Conservation (phyloP, 257 asterid species). For the Solanum virginianum region DNA sequence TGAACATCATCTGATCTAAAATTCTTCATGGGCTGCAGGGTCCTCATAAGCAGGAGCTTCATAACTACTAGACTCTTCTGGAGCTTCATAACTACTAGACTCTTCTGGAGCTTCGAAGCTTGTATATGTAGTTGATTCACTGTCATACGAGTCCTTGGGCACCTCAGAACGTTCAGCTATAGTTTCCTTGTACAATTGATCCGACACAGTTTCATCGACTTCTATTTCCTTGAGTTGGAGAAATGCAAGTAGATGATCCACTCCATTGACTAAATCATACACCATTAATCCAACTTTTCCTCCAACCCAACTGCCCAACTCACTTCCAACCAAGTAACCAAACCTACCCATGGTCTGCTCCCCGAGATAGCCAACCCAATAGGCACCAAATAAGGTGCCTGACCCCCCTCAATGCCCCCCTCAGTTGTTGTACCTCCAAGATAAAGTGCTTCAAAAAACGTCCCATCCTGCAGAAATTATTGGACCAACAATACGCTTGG, state of each 20-base stretch:
- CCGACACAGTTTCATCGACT: slow-evolving; percentile 12
- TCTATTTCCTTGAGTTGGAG: slow-evolving; percentile 18
- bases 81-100: slow-evolving; percentile 20
- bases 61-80: slow-evolving; percentile 26
- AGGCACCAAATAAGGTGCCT: slow-evolving; percentile 80
- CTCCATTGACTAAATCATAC: slow-evolving; percentile 75
- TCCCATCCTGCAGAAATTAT: slow-evolving; percentile 95
- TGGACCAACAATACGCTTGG: slow-evolving; percentile 86
- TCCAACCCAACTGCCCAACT: slow-evolving; percentile 91
- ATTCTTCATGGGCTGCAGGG: slow-evolving; percentile 41
- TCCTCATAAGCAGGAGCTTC: slow-evolving; percentile 31
- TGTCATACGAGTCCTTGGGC: slow-evolving; percentile 3
- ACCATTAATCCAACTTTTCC: slow-evolving; percentile 86
- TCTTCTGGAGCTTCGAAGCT: slow-evolving; percentile 15
- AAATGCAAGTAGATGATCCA: slow-evolving; percentile 37
- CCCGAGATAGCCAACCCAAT: slow-evolving; percentile 55
- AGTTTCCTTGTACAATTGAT: slow-evolving; percentile 5
- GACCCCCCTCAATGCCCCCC: slow-evolving; percentile 87
- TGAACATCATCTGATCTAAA: slow-evolving; percentile 27
- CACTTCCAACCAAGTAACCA: slow-evolving; percentile 87
- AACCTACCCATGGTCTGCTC: slow-evolving; percentile 74
- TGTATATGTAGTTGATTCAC: slow-evolving; percentile 1
- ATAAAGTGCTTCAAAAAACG: slow-evolving; percentile 78
- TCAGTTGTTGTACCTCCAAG: slow-evolving; percentile 82
- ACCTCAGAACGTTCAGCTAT: slow-evolving; percentile 15